A percentile compares a stretch with the other conserved stretches of the same genome.
Evolutionary conservation across 2,329 filamentous ascomycete species (phyloP).

Genomic region (Phialophora macrospora): DNA sequence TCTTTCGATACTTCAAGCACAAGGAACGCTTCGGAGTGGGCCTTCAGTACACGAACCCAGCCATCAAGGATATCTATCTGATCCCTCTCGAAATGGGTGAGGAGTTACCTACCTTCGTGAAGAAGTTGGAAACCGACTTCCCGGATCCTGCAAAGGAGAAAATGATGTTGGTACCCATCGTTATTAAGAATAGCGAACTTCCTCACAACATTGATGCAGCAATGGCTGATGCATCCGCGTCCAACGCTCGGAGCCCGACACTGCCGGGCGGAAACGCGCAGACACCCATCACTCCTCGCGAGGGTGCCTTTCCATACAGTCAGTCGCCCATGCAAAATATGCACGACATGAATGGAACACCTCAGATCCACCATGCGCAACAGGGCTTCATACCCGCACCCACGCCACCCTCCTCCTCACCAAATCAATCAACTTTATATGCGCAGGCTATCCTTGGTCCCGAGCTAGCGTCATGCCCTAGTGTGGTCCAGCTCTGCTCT

Average conservation of each 20-base stretch:
- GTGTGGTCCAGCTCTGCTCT: constrained; percentile 70
- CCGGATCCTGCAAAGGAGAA: constrained; percentile 76
- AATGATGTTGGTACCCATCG: constrained; percentile 81
- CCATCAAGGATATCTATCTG: constrained; percentile 88
- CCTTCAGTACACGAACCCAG: constrained; percentile 72
- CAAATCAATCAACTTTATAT: constrained; percentile 53
- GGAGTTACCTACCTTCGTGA: constrained; percentile 79
- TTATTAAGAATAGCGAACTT: constrained; percentile 68
- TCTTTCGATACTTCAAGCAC: constrained; percentile 85
- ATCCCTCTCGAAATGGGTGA: constrained; percentile 79
- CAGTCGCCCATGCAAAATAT: constrained; percentile 42
- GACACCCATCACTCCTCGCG: constrained; percentile 45
- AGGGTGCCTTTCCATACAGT: constrained; percentile 43
- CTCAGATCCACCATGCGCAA: constrained; percentile 41
- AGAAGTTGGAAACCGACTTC: constrained; percentile 82
- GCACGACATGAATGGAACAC: constrained; percentile 43
- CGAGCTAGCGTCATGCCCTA: constrained; percentile 63
- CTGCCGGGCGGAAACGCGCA: constrained; percentile 30
- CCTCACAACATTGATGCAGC: constrained; percentile 44
- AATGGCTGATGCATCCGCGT: constrained; percentile 40
- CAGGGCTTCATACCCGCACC: constrained; percentile 32
- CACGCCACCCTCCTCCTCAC: constrained; percentile 30
- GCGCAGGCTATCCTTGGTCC: constrained; percentile 69
- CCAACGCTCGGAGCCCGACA: constrained; percentile 25
- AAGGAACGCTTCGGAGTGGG: constrained; percentile 88